Conservation (phyloP, 1,284 basidiomycete genomes). For the Rhodotorula glutinis region DNA sequence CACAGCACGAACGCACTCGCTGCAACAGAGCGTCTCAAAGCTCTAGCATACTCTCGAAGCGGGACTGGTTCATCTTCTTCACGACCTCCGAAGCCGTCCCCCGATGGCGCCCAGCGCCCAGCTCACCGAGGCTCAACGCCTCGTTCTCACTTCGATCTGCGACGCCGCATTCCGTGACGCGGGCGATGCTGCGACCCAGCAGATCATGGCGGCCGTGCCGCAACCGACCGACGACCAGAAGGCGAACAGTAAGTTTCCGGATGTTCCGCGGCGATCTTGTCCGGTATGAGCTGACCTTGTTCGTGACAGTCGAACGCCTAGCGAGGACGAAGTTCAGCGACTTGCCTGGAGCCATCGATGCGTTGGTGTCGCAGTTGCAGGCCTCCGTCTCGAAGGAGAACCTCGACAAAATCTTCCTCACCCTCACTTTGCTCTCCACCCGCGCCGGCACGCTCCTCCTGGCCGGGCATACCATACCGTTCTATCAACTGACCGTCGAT, state of each 20-base stretch:
- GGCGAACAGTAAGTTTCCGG: conserved; percentile 11
- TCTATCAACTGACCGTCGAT: conserved; percentile 20
- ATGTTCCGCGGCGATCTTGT: not conserved
- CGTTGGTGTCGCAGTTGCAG: conserved; percentile 26
- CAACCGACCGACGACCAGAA: conserved; percentile 5
- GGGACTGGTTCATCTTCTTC: too few relatives aligned
- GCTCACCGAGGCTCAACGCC: conserved; percentile 17
- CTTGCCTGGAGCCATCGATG: conserved; percentile 23
- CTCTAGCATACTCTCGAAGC: too few relatives aligned
- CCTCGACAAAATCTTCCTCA: conserved; percentile 21
- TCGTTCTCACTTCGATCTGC: conserved; percentile 15
- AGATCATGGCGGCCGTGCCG: conserved; percentile 6
- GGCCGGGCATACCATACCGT: conserved; percentile 21
- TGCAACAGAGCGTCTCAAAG: too few relatives aligned
- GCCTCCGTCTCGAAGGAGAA: conserved; percentile 26
- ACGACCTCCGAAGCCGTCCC: too few relatives aligned
- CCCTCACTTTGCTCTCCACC: conserved; percentile 28
- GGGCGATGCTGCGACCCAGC: not conserved
- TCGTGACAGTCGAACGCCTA: conserved; percentile 7
- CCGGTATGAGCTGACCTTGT: not conserved
- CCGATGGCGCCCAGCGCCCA: not conserved
- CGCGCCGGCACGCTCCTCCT: conserved; percentile 32
- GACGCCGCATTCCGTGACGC: conserved; percentile 29
- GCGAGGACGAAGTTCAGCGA: conserved; percentile 21
- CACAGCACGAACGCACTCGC: too few relatives aligned